These are phyloP conservation scores for Triticum urartu DNA, from an alignment of 176 grass and related monocot genomes.

Conservation along the genomic window DNA sequence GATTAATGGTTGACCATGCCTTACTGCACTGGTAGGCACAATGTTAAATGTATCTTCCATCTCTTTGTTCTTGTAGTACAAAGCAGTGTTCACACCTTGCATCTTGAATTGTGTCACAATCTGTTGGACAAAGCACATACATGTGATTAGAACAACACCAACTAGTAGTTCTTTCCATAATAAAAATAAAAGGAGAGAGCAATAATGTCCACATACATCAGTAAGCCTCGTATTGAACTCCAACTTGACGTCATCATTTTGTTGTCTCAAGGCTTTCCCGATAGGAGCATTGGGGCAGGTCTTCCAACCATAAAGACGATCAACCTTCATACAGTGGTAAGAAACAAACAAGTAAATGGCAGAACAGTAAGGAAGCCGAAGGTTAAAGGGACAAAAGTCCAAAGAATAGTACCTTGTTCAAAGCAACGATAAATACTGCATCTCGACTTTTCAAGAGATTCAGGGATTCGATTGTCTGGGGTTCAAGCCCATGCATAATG, in stretches of 20 bases:
- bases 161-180: not conserved
- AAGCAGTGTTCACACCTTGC: constrained; percentile 92
- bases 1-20: constrained; percentile 37
- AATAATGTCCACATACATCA: constrained; percentile 54
- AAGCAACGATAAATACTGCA: constrained; percentile 92
- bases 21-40: constrained; percentile 94
- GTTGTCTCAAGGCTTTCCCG: constrained; percentile 70
- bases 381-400: not conserved
- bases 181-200: not conserved
- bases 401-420: constrained; percentile 82
- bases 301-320: constrained; percentile 97
- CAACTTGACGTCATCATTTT: constrained; percentile 90
- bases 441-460: constrained; percentile 79
- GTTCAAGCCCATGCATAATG: constrained; percentile 97
- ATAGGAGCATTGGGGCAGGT: constrained; percentile 68
- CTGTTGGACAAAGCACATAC: constrained; percentile 38
- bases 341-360: constrained; percentile 13
- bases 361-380: constrained; percentile 8
- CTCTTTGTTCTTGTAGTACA: constrained; percentile 95
- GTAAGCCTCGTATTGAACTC: constrained; percentile 88
- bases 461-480: constrained; percentile 88
- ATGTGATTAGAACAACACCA: constrained; percentile 3
- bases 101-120: constrained; percentile 87
- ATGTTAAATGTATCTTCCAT: constrained; percentile 93
- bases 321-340: constrained; percentile 61